A percentile compares a stretch with the other conserved stretches of the same genome.
These are phyloP conservation scores for Geotrichum restrictum DNA, from an alignment of 1,139 yeast species.

Conservation along the genomic window DNA sequence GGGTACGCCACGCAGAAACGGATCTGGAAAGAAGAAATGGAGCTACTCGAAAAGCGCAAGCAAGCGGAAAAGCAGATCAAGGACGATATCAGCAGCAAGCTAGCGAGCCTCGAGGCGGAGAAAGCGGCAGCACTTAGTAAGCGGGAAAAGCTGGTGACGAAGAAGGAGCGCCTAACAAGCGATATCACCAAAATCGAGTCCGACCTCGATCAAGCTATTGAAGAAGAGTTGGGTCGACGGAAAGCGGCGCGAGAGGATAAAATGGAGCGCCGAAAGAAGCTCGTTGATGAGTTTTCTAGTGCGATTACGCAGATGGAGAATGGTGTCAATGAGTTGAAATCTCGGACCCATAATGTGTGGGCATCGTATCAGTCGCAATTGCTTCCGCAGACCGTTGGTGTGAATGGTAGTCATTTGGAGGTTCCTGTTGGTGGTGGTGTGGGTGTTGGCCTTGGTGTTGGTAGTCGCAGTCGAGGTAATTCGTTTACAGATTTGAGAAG, in stretches of 20 bases:
- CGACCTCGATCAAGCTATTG: slow-evolving; percentile 23
- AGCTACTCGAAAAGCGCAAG: slow-evolving; percentile 21
- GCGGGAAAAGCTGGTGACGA: slow-evolving; percentile 30
- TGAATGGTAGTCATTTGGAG: neutral
- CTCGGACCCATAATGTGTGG: slow-evolving; percentile 21
- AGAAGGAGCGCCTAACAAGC: slow-evolving; percentile 25
- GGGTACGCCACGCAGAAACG: slow-evolving; percentile 25
- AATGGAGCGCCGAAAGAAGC: slow-evolving; percentile 25
- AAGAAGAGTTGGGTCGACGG: slow-evolving; percentile 22
- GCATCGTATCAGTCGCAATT: slow-evolving; percentile 4
- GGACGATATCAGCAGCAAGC: slow-evolving; percentile 21
- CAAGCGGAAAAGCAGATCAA: slow-evolving; percentile 23
- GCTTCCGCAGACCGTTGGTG: neutral
- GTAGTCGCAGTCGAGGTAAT: neutral
- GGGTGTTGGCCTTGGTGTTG: too few relatives aligned
- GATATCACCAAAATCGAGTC: slow-evolving; percentile 26
- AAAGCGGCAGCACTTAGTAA: slow-evolving; percentile 23
- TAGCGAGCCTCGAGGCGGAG: slow-evolving; percentile 28
- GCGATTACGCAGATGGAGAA: slow-evolving; percentile 38
- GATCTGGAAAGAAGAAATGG: slow-evolving; percentile 25
- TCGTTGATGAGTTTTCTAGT: slow-evolving; percentile 37
- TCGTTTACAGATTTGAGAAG: neutral
- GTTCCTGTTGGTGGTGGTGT: too few relatives aligned
- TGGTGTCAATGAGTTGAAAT: slow-evolving; percentile 31
- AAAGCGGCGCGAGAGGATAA: slow-evolving; percentile 24